These are phyloP conservation scores for Ilex aquifolium DNA, from an alignment of 257 asterid genomes.

Conservation along the genomic window DNA sequence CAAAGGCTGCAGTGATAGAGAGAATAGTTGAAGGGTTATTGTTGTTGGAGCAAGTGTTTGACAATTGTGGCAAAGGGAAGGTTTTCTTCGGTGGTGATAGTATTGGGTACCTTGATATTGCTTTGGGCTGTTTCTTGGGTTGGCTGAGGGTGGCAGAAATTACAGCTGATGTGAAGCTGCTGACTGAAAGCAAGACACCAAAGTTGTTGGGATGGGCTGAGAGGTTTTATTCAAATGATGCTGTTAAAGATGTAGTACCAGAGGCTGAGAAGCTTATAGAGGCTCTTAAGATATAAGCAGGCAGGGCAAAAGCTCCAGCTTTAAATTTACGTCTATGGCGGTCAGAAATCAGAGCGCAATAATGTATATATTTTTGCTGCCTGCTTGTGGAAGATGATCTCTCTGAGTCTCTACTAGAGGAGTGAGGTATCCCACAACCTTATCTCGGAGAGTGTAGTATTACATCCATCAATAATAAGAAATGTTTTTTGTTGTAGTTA, in stretches of 20 bases:
- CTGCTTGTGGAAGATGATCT: too few species aligned
- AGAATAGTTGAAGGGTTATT: slow-evolving; percentile 2
- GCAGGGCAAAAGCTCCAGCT: neutral
- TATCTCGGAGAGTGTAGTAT: too few species aligned
- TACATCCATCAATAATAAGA: too few species aligned
- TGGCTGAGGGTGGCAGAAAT: slow-evolving; percentile 25
- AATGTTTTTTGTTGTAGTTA: too few species aligned
- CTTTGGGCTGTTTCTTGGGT: slow-evolving; percentile 28
- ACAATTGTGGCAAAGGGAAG: slow-evolving; percentile 28
- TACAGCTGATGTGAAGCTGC: neutral
- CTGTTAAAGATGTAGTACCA: slow-evolving; percentile 30
- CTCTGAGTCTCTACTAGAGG: too few species aligned
- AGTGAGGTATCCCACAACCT: too few species aligned
- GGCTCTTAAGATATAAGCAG: neutral
- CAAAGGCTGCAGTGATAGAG: too few species aligned
- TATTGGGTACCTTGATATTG: slow-evolving; percentile 44
- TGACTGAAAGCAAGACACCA: slow-evolving; percentile 19
- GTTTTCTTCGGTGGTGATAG: slow-evolving; percentile 38
- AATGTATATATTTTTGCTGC: too few species aligned
- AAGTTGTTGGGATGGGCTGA: slow-evolving; percentile 33
- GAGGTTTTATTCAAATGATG: slow-evolving; percentile 22
- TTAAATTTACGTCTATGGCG: neutral
- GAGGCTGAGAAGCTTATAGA: slow-evolving; percentile 20
- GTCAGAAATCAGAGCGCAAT: too few species aligned
- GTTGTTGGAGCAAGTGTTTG: slow-evolving; percentile 33